Conservation (phyloP, 2,329 filamentous ascomycete species). For the Penicillium polonicum region DNA sequence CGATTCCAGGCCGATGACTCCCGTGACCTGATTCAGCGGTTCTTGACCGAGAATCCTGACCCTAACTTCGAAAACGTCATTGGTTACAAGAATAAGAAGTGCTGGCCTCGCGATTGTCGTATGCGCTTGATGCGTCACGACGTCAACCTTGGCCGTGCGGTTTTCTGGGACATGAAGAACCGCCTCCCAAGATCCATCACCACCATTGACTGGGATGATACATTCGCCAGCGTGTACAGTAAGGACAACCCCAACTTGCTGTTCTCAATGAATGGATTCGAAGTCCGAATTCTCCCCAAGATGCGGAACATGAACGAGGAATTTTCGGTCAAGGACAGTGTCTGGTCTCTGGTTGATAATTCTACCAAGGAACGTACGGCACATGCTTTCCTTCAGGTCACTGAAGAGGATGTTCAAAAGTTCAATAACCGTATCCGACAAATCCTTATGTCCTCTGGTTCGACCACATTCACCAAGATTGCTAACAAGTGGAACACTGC, state of each 20-base stretch:
- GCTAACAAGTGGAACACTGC: conserved; percentile 99
- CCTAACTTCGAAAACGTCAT: conserved; percentile 99
- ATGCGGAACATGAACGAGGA: conserved; percentile 93
- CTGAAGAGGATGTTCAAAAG: conserved; percentile 95
- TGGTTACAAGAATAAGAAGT: conserved; percentile 98
- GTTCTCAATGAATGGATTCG: conserved; percentile 97
- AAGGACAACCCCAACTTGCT: conserved; percentile 94
- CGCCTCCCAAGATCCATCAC: conserved; percentile 90
- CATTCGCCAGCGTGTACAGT: conserved; percentile 96
- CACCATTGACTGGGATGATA: conserved; percentile 98
- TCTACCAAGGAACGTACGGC: conserved; percentile 95
- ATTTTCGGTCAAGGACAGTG: conserved; percentile 95
- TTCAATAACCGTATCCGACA: conserved; percentile 99
- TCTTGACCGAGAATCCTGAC: conserved; percentile 96
- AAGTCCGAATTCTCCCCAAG: conserved; percentile 94
- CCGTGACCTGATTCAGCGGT: conserved; percentile 91
- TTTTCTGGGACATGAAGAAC: conserved; percentile 99
- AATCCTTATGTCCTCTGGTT: conserved; percentile 99
- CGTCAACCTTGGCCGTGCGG: conserved; percentile 93
- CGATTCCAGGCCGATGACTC: conserved; percentile 93
- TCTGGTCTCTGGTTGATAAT: conserved; percentile 97
- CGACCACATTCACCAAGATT: conserved; percentile 98
- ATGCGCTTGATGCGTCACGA: conserved; percentile 99
- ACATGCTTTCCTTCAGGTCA: conserved; percentile 95
- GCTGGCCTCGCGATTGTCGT: conserved; percentile 94